These are phyloP conservation scores for Coemansia sp. DNA, from an alignment of 192 early-diverging fungal species.

Conservation along the genomic window DNA sequence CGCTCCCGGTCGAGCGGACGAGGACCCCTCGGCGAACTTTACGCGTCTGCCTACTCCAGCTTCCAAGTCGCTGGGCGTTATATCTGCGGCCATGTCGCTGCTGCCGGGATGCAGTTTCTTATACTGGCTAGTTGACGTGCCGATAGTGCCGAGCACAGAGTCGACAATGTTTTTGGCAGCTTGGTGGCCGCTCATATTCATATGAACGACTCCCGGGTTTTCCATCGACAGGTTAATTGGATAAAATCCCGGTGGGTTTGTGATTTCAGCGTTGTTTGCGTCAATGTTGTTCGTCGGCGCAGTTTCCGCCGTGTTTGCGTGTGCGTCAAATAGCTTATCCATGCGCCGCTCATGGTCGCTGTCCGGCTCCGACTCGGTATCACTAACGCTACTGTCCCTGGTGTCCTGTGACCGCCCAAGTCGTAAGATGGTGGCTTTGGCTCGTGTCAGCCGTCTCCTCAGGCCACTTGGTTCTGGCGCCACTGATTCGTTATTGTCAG, in stretches of 20 bases:
- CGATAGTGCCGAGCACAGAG: conserved; percentile 39
- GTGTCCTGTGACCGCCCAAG: conserved; percentile 32
- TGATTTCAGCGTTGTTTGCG: conserved; percentile 48
- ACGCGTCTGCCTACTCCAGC: conserved; percentile 17
- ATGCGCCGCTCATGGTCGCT: conserved; percentile 33
- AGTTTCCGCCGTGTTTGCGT: conserved; percentile 25
- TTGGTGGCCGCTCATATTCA: conserved; percentile 50
- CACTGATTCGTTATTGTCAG: background rate
- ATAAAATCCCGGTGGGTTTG: conserved; percentile 37
- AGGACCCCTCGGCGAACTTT: background rate
- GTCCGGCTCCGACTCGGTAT: conserved; percentile 28
- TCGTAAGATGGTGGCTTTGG: conserved; percentile 20
- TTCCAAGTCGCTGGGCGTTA: conserved; percentile 39
- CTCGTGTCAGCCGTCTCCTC: conserved; percentile 38
- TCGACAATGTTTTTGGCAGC: conserved; percentile 50
- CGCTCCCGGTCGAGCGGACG: background rate
- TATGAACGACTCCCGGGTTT: conserved; percentile 52
- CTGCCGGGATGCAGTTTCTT: background rate
- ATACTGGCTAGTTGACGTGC: conserved; percentile 26
- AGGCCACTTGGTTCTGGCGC: conserved; percentile 21
- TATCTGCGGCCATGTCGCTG: background rate
- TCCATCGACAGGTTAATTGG: conserved; percentile 41
- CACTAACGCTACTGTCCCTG: conserved; percentile 5
- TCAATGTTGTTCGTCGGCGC: conserved; percentile 41
- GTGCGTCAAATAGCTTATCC: conserved; percentile 41